These are phyloP conservation scores for Tephrocybe sp. DNA, from an alignment of 768 basidiomycete genomes.

Conservation along the genomic window DNA sequence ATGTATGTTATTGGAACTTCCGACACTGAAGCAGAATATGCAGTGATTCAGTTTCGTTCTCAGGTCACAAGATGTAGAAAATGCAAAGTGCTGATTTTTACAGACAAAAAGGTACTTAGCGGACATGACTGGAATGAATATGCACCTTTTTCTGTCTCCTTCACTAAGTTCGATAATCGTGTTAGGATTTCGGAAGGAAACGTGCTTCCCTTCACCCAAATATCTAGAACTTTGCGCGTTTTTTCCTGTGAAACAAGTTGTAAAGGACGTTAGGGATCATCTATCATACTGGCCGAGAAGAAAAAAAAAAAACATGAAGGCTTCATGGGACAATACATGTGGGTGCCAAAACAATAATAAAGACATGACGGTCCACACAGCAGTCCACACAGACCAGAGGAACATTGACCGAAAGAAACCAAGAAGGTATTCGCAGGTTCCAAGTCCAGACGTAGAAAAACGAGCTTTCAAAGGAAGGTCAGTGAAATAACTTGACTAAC, in stretches of 20 bases:
- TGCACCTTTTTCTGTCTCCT: conserved; percentile 83
- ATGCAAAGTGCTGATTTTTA: conserved; percentile 62
- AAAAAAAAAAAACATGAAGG: conserved; percentile 23
- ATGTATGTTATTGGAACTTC: conserved; percentile 33
- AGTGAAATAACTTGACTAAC: conserved; percentile 51
- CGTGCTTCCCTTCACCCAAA: conserved; percentile 90
- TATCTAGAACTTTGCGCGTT: conserved; percentile 94
- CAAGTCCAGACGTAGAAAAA: neutral
- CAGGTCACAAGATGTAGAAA: conserved; percentile 42
- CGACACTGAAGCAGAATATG: conserved; percentile 62
- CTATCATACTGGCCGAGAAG: conserved; percentile 26
- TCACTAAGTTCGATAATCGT: conserved; percentile 68
- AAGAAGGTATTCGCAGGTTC: neutral
- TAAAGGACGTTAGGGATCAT: conserved; percentile 38
- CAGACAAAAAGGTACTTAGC: conserved; percentile 74
- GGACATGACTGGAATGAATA: conserved; percentile 68
- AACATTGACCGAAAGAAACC: neutral
- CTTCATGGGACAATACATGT: conserved; percentile 25
- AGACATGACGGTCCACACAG: neutral
- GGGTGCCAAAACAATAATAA: neutral
- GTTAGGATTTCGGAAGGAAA: conserved; percentile 78
- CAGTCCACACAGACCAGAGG: neutral
- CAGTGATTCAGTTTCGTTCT: conserved; percentile 68
- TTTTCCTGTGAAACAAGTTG: conserved; percentile 75
- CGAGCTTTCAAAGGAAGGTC: neutral